phyloP scores from a whole-genome alignment of 1,284 basidiomycete genomes.

The Moesziomyces antarcticus region DNA sequence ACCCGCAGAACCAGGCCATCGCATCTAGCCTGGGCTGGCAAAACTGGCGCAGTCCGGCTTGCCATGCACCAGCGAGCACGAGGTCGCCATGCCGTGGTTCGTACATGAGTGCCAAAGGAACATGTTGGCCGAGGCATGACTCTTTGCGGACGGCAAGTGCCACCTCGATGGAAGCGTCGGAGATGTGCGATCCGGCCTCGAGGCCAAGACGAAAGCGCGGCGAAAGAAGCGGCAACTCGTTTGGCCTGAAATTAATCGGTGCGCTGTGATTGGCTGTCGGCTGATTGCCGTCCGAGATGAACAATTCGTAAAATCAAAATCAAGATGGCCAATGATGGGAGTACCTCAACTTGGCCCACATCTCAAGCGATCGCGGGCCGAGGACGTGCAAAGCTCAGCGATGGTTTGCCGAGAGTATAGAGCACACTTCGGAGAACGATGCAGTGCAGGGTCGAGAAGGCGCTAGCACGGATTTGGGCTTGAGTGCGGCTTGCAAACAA shows the following conservation, averaged over 20 bases:
- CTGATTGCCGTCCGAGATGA: constrained; percentile 15
- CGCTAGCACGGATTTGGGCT: no score
- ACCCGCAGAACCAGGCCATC: no score
- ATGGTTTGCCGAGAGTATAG: neutral
- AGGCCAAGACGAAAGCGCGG: neutral
- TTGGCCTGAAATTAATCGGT: constrained; percentile 8
- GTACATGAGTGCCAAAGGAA: neutral
- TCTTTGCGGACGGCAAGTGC: neutral
- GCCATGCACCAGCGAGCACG: neutral
- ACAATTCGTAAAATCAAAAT: constrained; percentile 4
- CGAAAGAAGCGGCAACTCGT: neutral
- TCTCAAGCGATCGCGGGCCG: no score
- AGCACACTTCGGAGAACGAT: neutral
- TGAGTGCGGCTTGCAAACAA: neutral
- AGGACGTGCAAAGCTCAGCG: neutral
- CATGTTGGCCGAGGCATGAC: neutral
- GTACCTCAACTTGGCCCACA: no score
- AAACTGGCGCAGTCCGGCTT: neutral
- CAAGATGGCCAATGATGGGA: neutral
- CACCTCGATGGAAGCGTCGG: neutral
- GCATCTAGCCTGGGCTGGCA: neutral
- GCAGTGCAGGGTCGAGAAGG: neutral
- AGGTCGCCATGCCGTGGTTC: neutral
- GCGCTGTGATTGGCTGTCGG: constrained; percentile 28
- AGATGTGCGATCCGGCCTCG: neutral